These are phyloP conservation scores for Aspergillus chevalieri DNA, from an alignment of 2,329 filamentous ascomycete species.

Conservation along the genomic window DNA sequence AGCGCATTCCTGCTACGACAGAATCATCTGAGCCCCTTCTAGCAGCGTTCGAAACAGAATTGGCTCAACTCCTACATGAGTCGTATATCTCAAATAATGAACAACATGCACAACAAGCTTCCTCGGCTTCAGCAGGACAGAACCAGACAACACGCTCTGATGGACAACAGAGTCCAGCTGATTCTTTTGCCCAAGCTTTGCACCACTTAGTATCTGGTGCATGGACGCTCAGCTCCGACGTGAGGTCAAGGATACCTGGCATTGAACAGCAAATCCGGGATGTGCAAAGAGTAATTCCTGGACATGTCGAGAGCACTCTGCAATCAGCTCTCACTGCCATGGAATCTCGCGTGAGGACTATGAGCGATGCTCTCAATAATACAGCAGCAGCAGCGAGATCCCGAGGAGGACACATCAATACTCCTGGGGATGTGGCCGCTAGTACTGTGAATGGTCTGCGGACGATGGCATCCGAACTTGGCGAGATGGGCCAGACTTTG, in stretches of 20 bases:
- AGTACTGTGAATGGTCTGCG: slow-evolving; percentile 34
- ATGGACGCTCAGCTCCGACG: slow-evolving; percentile 31
- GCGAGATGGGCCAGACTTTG: slow-evolving; percentile 33
- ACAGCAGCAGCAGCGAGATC: slow-evolving; percentile 29
- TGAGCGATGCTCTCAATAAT: slow-evolving; percentile 32
- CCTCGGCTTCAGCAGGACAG: slow-evolving; percentile 7
- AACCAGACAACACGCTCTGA: slow-evolving; percentile 7
- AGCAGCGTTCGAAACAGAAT: slow-evolving; percentile 34
- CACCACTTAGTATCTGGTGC: slow-evolving; percentile 29
- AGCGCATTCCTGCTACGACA: slow-evolving; percentile 5
- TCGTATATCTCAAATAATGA: slow-evolving; percentile 8
- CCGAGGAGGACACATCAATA: slow-evolving; percentile 26
- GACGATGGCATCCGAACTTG: slow-evolving; percentile 36
- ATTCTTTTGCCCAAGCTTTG: slow-evolving; percentile 29
- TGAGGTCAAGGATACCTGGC: slow-evolving; percentile 31
- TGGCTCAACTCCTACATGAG: slow-evolving; percentile 29
- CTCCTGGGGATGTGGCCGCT: slow-evolving; percentile 30
- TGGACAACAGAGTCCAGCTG: slow-evolving; percentile 18
- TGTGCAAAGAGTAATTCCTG: slow-evolving; percentile 29
- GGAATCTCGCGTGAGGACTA: slow-evolving; percentile 30
- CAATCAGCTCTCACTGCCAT: slow-evolving; percentile 30
- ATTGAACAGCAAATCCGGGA: slow-evolving; percentile 32
- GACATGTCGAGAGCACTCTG: slow-evolving; percentile 31
- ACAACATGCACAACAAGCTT: slow-evolving; percentile 6
- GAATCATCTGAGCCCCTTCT: slow-evolving; percentile 28